Base-by-base conservation (phyloP, 371 early-diverging fungal genomes). In the Actinomortierella wolfii region DNA sequence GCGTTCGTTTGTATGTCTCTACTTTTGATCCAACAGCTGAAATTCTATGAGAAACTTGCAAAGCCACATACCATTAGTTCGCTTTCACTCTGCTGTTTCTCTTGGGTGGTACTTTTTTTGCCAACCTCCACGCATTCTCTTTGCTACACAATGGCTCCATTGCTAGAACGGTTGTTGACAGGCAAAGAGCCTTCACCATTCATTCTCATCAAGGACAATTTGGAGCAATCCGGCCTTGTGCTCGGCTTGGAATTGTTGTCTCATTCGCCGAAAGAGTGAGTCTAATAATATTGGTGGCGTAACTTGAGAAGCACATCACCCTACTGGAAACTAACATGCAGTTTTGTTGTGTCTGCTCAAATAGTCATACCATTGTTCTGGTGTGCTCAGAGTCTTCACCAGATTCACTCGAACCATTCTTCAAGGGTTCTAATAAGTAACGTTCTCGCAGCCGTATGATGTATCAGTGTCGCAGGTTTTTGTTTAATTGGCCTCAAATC, bases 121-220 rank as follows among this genome's bases (percentile, higher is more conserved):
- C n/a, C n/a, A n/a, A n/a, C n/a, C n/a, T n/a, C n/a, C n/a, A n/a
- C n/a, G n/a, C n/a, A n/a, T n/a, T n/a, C n/a, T n/a, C n/a, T n/a
- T n/a, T n/a, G n/a, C n/a, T n/a, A n/a, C n/a, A n/a, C n/a, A 11
- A 71, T 71, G 73, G 62, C 73, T 1, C 59, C 73, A n/a, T 49
- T 71, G 17, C 49, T 71, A 21, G 73, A 71, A 56, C 57, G 41
- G 54, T 61, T 71, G 23, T 25, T 71, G n/a, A 48, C 59, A 1
- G 62, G 59, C 9, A 71, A 71, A 58, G 73, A 71, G 46, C 11
- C 59, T 0, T 71, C 73, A 28, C 66, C 73, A 11, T 71, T 61
- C 47, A 58, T 71, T n/a, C 63, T 71, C 11, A 56, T 71, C 56
- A 71, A 71, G 47, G 73, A 71, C 59, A 62, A 62, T 0, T 53